Evolutionary conservation across 805 yeast genomes (phyloP).

Genomic region (Starmerella potacharoeniae): DNA sequence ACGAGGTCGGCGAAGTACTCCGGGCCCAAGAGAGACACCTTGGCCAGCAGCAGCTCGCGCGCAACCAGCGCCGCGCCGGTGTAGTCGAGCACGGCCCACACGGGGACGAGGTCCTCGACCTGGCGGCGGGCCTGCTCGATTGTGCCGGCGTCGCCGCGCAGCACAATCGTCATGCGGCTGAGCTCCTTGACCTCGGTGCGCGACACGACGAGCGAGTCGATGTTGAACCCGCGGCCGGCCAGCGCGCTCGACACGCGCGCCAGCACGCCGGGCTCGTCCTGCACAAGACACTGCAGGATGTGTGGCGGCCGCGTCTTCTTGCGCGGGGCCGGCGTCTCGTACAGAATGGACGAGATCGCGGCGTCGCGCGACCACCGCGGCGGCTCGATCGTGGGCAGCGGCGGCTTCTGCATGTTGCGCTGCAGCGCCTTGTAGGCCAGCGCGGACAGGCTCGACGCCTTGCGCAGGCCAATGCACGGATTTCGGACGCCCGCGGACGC

Average conservation of each 20-base stretch:
- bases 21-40: conserved; percentile 91
- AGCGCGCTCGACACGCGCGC: conserved; percentile 86
- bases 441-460: conserved; percentile 62
- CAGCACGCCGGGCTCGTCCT: conserved; percentile 96
- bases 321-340: conserved; percentile 65
- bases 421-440: conserved; percentile 87
- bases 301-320: conserved; percentile 65
- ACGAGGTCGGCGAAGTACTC: conserved; percentile 93
- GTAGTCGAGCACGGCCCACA: conserved; percentile 93
- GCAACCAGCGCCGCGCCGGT: conserved; percentile 78
- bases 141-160: conserved; percentile 89
- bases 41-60: conserved; percentile 82
- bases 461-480: conserved; percentile 10
- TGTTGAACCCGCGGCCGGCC: conserved; percentile 97
- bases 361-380: conserved; percentile 95
- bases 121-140: conserved; percentile 98
- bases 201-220: conserved; percentile 93
- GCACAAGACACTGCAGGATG: conserved; percentile 91
- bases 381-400: conserved; percentile 83
- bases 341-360: conserved; percentile 88
- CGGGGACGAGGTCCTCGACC: conserved; percentile 95
- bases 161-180: conserved; percentile 91
- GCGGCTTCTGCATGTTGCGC: conserved; percentile 75
- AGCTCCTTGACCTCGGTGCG: conserved; percentile 91
- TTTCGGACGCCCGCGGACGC: conserved; percentile 4